Percentiles rank a stretch among this genome's conserved stretches.
Evolutionary conservation across 495 filamentous ascomycete species (phyloP).

Genomic region (Rostrohypoxylon terebratum): DNA sequence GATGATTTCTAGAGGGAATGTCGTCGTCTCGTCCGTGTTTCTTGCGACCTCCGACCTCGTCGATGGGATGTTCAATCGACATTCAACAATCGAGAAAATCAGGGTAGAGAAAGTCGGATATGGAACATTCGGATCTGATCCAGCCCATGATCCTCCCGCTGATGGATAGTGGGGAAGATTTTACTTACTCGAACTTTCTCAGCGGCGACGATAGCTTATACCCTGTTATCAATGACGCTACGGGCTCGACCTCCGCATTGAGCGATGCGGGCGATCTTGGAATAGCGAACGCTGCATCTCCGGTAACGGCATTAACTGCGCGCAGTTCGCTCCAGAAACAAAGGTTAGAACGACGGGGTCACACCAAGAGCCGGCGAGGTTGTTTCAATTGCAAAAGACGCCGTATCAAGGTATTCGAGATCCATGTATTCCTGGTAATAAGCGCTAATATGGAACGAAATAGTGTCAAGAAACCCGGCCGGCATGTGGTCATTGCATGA

Average conservation of each 20-base stretch:
- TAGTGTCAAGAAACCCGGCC: slow-evolving; percentile 71
- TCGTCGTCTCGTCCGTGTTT: neutral
- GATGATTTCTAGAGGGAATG: neutral
- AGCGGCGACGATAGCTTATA: slow-evolving; percentile 51
- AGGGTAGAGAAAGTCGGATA: slow-evolving; percentile 15
- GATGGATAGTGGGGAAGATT: slow-evolving; percentile 37
- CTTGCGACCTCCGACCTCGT: neutral
- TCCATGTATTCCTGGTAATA: neutral
- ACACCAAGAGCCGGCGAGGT: slow-evolving; percentile 71
- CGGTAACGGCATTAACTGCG: slow-evolving; percentile 14
- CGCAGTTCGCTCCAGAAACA: slow-evolving; percentile 39
- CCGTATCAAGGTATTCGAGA: slow-evolving; percentile 65
- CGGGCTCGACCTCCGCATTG: slow-evolving; percentile 29
- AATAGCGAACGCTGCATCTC: slow-evolving; percentile 16
- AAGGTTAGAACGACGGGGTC: slow-evolving; percentile 59
- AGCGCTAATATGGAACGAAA: slow-evolving; percentile 3
- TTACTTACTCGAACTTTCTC: slow-evolving; percentile 51
- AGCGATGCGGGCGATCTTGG: slow-evolving; percentile 21
- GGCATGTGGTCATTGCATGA: slow-evolving; percentile 68
- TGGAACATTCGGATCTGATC: slow-evolving; percentile 43
- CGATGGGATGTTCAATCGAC: slow-evolving; percentile 8
- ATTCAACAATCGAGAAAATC: neutral
- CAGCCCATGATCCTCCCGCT: slow-evolving; percentile 44
- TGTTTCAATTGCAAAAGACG: slow-evolving; percentile 74
- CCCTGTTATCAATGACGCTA: slow-evolving; percentile 47